Conservation (phyloP, 345 rosid species). For the Dipteronia dyeriana region DNA sequence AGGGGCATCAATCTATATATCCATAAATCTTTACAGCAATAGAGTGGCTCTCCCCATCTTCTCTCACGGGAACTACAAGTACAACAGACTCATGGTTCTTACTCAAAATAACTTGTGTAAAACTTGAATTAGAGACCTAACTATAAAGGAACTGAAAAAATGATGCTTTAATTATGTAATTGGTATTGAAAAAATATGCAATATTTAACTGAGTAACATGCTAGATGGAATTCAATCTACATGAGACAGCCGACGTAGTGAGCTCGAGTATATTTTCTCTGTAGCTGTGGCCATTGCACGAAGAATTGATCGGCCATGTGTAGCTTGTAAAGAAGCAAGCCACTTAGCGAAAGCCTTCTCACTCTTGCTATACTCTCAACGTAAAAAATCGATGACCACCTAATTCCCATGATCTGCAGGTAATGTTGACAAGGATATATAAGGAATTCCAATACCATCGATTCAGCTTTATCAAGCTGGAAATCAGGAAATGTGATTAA, state of each 20-base stretch:
- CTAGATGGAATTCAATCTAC: slow-evolving; percentile 39
- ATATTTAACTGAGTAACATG: slow-evolving; percentile 22
- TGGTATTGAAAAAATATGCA: slow-evolving; percentile 7
- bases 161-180: not conserved
- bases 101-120: not conserved
- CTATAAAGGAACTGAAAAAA: not conserved
- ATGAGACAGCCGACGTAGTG: slow-evolving; percentile 83
- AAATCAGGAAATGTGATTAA: not conserved
- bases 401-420: slow-evolving; percentile 69
- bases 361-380: slow-evolving; percentile 96
- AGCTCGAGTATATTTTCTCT: slow-evolving; percentile 62
- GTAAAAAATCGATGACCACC: slow-evolving; percentile 81
- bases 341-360: slow-evolving; percentile 80
- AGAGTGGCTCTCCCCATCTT: not conserved
- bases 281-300: slow-evolving; percentile 91
- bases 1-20: not conserved
- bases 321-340: slow-evolving; percentile 75
- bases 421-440: slow-evolving; percentile 10
- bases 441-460: slow-evolving; percentile 5
- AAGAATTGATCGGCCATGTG: slow-evolving; percentile 77
- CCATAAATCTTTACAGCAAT: not conserved
- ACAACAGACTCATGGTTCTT: not conserved
- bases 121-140: not conserved
- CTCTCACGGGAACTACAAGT: not conserved
- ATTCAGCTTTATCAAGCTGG: not conserved